phyloP scores from a whole-genome alignment of 352 stramenopile species.

The Phytopythium sindhum region DNA sequence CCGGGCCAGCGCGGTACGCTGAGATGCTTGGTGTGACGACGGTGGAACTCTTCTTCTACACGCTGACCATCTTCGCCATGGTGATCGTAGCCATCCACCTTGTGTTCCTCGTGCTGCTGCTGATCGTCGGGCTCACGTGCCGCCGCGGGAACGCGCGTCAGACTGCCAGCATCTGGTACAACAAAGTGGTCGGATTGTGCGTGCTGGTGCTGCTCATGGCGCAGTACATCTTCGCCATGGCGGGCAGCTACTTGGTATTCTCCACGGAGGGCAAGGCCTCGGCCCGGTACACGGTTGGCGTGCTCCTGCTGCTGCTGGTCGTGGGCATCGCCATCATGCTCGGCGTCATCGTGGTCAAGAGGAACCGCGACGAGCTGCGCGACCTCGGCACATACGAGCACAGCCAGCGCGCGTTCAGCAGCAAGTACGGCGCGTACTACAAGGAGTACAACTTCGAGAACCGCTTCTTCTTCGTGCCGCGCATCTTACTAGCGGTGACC shows the following conservation, averaged over 20 bases:
- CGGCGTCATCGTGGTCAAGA: conserved; percentile 60
- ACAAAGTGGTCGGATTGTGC: conserved; percentile 74
- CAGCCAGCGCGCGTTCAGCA: conserved; percentile 70
- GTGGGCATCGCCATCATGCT: conserved; percentile 61
- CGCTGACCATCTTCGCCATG: conserved; percentile 43
- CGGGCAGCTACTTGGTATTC: conserved; percentile 73
- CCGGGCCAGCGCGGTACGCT: conserved; percentile 49
- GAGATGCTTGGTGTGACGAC: conserved; percentile 46
- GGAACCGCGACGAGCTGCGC: conserved; percentile 63
- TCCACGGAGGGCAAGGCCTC: conserved; percentile 28
- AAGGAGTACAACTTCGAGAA: conserved; percentile 90
- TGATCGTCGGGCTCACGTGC: conserved; percentile 7
- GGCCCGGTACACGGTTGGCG: conserved; percentile 39
- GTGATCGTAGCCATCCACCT: conserved; percentile 45
- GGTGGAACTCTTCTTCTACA: conserved; percentile 62
- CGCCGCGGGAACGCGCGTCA: not conserved
- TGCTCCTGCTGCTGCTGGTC: conserved; percentile 39
- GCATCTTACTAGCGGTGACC: conserved; percentile 65
- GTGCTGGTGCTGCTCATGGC: conserved; percentile 71
- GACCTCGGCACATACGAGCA: conserved; percentile 78
- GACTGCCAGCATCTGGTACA: conserved; percentile 51
- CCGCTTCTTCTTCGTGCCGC: conserved; percentile 84
- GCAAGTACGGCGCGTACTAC: conserved; percentile 85
- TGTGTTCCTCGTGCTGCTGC: conserved; percentile 36
- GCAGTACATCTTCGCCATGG: conserved; percentile 88